Evolutionary conservation across 2,329 filamentous ascomycete genomes (phyloP), one percentile per base, ranked within the genome.

Genomic region (Parastagonospora nodorum): DNA sequence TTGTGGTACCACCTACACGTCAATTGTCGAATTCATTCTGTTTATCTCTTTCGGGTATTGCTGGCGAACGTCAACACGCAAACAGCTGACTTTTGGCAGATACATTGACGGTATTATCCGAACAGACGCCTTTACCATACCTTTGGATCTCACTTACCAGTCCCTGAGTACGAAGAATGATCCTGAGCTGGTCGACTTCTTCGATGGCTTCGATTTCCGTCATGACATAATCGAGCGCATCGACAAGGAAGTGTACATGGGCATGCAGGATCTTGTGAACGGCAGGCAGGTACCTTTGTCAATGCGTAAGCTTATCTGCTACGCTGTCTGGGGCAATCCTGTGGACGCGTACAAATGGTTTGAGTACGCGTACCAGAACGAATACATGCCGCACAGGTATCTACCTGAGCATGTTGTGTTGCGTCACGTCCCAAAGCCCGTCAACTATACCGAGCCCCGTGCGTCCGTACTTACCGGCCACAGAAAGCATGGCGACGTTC

Each of bases 341-440:
- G 52, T 64, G 3, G 67, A 69, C 39, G 64, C 64, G 0, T 69
- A 64, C 55, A 68, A 69, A 45, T 68, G 60, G 51, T 69, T 57
- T 33, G 61, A 67, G 49, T 68, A 68, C 36, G 60, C 57, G n/a
- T 63, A 63, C 15, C 67, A 66, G 36, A 53, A 57, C 5, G 57
- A 60, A 3, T 62, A 58, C 42, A 32, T 68, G 29, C 50, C 58
- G 2, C 61, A 68, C 33, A 42, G 58, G 9, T 68, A 68, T 44
- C 45, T 68, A 1, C 60, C 65, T 1, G 67, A 68, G 51, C 67
- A 69, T 42, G 53, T 66, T 6, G 55, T 64, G 1, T 55, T 68
- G 2, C 37, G 45, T 3, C 49, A 66, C 5, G 33, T 66, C 2
- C 58, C 61, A 0, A 64, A 65, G 39, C 32, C 50, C 0, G 31